phyloP scores from a whole-genome alignment of 202 grass and related monocot genomes.

The Bolboschoenoplectus hybrid region DNA sequence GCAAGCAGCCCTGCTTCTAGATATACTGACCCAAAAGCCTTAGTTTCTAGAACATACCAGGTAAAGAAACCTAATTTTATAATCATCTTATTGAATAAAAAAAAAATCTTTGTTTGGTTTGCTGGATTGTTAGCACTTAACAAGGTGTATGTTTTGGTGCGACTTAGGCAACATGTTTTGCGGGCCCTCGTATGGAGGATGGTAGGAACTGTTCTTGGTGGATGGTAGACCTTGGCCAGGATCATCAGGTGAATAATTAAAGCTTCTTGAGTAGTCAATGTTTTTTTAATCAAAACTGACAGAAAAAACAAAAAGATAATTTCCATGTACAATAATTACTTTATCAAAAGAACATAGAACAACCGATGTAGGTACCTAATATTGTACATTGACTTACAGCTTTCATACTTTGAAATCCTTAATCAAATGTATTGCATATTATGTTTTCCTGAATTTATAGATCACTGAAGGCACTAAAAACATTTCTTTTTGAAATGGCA shows the following conservation, averaged over 20 bases:
- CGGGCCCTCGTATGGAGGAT: constrained; percentile 70
- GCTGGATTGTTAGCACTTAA: neutral
- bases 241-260: constrained; percentile 69
- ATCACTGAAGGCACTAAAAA: neutral
- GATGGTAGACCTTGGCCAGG: constrained; percentile 87
- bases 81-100: constrained; percentile 28
- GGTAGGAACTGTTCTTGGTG: constrained; percentile 84
- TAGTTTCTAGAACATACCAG: constrained; percentile 94
- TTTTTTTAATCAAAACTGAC: neutral
- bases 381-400: neutral
- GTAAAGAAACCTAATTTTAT: constrained; percentile 40
- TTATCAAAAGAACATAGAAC: neutral
- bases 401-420: no score
- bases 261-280: neutral
- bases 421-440: neutral
- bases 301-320: neutral
- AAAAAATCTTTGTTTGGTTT: neutral
- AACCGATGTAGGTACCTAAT: neutral
- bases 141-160: constrained; percentile 35
- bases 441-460: neutral
- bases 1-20: constrained; percentile 94
- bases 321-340: neutral
- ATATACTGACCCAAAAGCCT: constrained; percentile 86
- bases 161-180: constrained; percentile 83
- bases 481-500: constrained; percentile 41